A percentile compares a stretch with the other conserved stretches of the same genome.
phyloP scores from a whole-genome alignment of 2,329 filamentous ascomycete species.

The Parasarocladium wereldwijsianum region DNA sequence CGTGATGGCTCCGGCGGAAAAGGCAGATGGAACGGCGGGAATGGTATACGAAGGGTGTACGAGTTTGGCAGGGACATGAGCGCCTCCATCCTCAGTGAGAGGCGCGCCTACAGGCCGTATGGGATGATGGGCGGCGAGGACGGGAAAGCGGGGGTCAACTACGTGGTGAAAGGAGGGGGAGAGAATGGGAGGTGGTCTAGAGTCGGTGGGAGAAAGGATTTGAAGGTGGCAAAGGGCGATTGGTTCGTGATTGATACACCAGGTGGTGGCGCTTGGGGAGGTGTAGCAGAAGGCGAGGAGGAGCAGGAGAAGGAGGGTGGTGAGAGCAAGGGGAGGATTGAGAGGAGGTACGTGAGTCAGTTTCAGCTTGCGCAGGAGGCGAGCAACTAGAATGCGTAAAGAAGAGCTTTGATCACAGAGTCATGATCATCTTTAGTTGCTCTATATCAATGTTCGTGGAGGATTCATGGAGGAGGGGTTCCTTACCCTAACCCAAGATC shows the following conservation, averaged over 20 bases:
- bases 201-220: slow-evolving; percentile 41
- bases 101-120: slow-evolving; percentile 59
- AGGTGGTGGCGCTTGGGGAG: slow-evolving; percentile 45
- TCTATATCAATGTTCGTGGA: too few relatives aligned
- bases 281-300: background rate
- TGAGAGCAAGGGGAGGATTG: background rate
- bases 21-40: slow-evolving; percentile 52
- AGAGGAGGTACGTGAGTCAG: slow-evolving; percentile 7
- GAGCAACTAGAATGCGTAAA: slow-evolving; percentile 6
- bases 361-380: slow-evolving; percentile 7
- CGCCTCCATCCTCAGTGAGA: slow-evolving; percentile 59
- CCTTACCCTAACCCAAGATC: too few relatives aligned
- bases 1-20: slow-evolving; percentile 43
- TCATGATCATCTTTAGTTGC: too few relatives aligned
- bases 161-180: slow-evolving; percentile 7
- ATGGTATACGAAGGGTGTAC: slow-evolving; percentile 60
- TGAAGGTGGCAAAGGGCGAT: slow-evolving; percentile 40
- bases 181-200: slow-evolving; percentile 18
- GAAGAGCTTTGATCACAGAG: too few relatives aligned
- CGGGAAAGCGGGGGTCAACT: slow-evolving; percentile 48
- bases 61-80: slow-evolving; percentile 62
- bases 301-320: background rate
- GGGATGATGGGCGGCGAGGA: slow-evolving; percentile 55
- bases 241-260: slow-evolving; percentile 45
- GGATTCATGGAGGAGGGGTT: too few relatives aligned